phyloP scores from a whole-genome alignment of 2,329 filamentous ascomycete genomes.

The Grosmannia huntii region DNA sequence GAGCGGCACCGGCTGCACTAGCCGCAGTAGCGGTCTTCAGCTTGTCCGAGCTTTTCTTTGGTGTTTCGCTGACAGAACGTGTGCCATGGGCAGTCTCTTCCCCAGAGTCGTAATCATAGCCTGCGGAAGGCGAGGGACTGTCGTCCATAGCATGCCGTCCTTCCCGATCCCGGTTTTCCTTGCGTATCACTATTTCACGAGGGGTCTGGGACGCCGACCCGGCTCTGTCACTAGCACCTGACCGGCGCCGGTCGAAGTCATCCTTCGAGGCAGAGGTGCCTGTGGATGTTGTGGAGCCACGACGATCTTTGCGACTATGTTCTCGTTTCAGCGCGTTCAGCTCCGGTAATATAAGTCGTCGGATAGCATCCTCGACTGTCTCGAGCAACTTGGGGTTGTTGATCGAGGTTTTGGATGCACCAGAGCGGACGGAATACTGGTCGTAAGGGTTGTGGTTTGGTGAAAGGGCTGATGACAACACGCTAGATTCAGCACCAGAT shows the following conservation, averaged over 20 bases:
- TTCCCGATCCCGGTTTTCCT: conserved; percentile 37
- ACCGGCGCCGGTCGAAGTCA: conserved; percentile 46
- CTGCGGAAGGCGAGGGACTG: conserved; percentile 19
- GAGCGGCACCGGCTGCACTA: conserved; percentile 27
- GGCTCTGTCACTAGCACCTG: conserved; percentile 41
- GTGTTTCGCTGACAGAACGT: conserved; percentile 27
- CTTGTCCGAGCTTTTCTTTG: conserved; percentile 29
- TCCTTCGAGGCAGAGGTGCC: conserved; percentile 41
- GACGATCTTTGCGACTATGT: conserved; percentile 62
- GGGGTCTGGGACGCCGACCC: conserved; percentile 7
- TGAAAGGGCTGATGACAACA: conserved; percentile 39
- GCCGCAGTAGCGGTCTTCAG: conserved; percentile 31
- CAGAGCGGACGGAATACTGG: conserved; percentile 38
- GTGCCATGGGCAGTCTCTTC: conserved; percentile 11
- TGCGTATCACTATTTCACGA: conserved; percentile 20
- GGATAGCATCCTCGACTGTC: conserved; percentile 87
- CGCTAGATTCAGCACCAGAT: conserved; percentile 40
- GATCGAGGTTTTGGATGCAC: conserved; percentile 51
- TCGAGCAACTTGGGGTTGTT: conserved; percentile 87
- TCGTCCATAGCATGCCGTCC: conserved; percentile 41
- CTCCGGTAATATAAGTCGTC: conserved; percentile 79
- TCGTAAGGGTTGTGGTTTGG: conserved; percentile 43
- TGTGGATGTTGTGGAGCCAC: conserved; percentile 49
- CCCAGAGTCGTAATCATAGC: conserved; percentile 28
- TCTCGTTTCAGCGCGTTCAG: conserved; percentile 84